Percentiles rank a stretch among this genome's conserved stretches.
phyloP scores from a whole-genome alignment of 768 basidiomycete genomes.

The Trichaptum fuscoviolaceum region DNA sequence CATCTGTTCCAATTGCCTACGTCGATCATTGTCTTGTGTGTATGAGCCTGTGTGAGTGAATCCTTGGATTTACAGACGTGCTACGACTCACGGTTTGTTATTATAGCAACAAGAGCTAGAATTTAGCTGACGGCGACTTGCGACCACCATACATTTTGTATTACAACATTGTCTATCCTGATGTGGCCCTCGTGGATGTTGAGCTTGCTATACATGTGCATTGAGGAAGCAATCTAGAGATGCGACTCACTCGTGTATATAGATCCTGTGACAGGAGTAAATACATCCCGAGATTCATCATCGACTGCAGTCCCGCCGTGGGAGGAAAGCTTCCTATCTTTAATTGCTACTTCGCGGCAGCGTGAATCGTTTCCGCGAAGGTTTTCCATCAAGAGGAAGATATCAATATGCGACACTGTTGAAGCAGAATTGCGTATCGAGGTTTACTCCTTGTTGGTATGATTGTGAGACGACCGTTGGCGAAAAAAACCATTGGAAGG shows the following conservation, averaged over 20 bases:
- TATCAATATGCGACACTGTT: background rate
- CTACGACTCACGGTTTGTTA: background rate
- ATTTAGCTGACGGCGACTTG: background rate
- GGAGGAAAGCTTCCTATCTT: background rate
- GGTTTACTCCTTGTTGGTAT: too few relatives aligned
- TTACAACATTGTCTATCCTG: background rate
- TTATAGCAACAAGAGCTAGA: background rate
- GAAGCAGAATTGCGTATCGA: background rate
- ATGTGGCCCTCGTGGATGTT: background rate
- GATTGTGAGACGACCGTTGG: too few relatives aligned
- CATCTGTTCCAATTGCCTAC: slow-evolving; percentile 1
- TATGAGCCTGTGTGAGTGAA: slow-evolving; percentile 3
- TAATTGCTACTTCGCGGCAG: background rate
- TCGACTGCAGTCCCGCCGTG: background rate
- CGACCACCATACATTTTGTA: background rate
- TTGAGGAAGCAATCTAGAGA: background rate
- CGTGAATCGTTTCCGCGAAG: background rate
- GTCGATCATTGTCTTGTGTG: background rate
- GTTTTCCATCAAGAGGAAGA: background rate
- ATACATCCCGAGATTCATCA: background rate
- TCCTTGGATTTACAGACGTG: background rate
- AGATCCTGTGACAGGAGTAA: background rate
- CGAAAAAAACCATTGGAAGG: too few relatives aligned
- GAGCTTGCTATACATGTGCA: background rate
- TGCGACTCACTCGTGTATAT: background rate